These are phyloP conservation scores for Saccharomycopsis schoenii DNA, from an alignment of 805 yeast genomes.

Conservation along the genomic window DNA sequence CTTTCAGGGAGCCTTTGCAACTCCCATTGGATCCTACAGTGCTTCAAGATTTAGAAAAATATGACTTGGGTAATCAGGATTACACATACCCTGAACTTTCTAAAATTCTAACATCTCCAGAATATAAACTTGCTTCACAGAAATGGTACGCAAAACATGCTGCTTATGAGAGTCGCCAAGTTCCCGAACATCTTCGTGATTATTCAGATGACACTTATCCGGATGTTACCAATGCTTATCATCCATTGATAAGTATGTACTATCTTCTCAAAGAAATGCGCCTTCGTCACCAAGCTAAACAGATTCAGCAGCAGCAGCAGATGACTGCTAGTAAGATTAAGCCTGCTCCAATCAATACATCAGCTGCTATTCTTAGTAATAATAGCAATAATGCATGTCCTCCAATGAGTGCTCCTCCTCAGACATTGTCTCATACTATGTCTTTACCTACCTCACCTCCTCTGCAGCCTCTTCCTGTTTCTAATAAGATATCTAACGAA, in stretches of 20 bases:
- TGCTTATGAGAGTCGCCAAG: constrained; percentile 1
- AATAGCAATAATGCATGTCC: background rate
- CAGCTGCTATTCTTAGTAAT: background rate
- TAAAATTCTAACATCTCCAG: constrained; percentile 48
- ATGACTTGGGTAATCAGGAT: constrained; percentile 65
- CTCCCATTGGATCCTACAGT: constrained; percentile 61
- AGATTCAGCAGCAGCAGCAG: constrained; percentile 23
- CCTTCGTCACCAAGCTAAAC: constrained; percentile 57
- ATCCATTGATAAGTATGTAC: constrained; percentile 83
- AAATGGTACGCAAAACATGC: constrained; percentile 48
- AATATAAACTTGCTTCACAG: constrained; percentile 51
- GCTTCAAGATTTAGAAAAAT: constrained; percentile 61
- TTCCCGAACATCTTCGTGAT: constrained; percentile 11
- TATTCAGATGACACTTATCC: constrained; percentile 26
- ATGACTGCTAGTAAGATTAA: background rate
- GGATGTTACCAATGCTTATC: constrained; percentile 81
- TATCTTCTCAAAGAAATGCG: constrained; percentile 78
- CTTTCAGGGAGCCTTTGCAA: constrained; percentile 65
- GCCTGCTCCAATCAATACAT: background rate
- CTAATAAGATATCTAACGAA: background rate
- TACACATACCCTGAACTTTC: constrained; percentile 49
- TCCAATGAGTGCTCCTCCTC: constrained; percentile 3
- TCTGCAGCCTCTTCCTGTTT: background rate
- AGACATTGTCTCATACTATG: background rate
- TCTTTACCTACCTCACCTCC: background rate